phyloP scores from a whole-genome alignment of 2,329 filamentous ascomycete genomes.

The Rhexocercosporidium sp. region DNA sequence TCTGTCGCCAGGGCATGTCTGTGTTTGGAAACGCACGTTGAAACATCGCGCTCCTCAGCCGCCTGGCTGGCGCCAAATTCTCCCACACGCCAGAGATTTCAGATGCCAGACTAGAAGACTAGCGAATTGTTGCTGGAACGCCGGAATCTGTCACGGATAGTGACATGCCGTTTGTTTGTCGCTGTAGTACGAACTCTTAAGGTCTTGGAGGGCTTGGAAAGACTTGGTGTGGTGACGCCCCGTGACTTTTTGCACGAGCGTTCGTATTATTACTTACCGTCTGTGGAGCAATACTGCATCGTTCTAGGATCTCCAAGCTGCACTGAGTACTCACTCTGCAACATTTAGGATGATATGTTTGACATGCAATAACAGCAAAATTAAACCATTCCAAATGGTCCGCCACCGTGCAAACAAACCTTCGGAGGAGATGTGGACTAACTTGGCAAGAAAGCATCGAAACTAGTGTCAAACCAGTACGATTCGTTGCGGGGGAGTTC shows the following conservation, averaged over 20 bases:
- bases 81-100: conserved; percentile 4
- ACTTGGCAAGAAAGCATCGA: not conserved
- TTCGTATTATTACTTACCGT: not conserved
- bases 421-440: not conserved
- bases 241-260: not conserved
- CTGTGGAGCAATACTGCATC: not conserved
- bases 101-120: not conserved
- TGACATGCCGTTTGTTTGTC: no score
- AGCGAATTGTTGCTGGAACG: not conserved
- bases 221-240: not conserved
- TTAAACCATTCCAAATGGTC: not conserved
- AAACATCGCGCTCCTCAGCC: conserved; percentile 7
- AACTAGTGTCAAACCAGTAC: not conserved
- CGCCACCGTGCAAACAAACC: not conserved
- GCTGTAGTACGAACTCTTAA: not conserved
- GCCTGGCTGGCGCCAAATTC: not conserved
- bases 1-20: not conserved
- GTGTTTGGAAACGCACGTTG: conserved; percentile 4
- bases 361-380: not conserved
- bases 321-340: not conserved
- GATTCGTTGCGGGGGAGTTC: not conserved
- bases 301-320: not conserved
- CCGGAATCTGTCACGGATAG: not conserved
- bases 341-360: not conserved
- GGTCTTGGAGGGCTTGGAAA: not conserved